Conservation (phyloP, 495 filamentous ascomycete species). For the Podospora didyma region DNA sequence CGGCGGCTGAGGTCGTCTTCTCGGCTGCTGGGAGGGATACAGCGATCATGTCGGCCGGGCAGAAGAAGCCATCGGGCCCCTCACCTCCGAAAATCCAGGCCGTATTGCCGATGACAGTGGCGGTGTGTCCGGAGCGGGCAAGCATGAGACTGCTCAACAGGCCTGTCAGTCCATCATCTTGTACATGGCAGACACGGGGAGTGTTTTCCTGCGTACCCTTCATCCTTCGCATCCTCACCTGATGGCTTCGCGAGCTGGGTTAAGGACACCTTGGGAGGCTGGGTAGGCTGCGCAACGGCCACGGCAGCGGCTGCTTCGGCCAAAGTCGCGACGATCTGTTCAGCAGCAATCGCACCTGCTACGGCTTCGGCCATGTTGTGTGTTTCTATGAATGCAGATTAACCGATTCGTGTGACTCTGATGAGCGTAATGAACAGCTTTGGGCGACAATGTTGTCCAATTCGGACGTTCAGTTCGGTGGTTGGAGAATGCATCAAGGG, state of each 20-base stretch:
- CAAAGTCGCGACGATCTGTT: constrained; percentile 40
- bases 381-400: not conserved
- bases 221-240: constrained; percentile 8
- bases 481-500: too few relatives aligned
- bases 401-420: too few relatives aligned
- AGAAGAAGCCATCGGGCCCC: constrained; percentile 32
- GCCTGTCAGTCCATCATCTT: not conserved
- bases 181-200: too few relatives aligned
- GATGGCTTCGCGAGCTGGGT: constrained; percentile 33
- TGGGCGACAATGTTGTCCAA: not conserved
- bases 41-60: constrained; percentile 43
- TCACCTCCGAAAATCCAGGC: constrained; percentile 52
- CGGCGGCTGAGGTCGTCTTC: not conserved
- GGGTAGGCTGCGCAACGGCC: constrained; percentile 36
- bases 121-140: constrained; percentile 41
- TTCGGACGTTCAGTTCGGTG: too few relatives aligned
- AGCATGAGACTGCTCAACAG: constrained; percentile 28
- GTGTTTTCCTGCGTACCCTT: too few relatives aligned
- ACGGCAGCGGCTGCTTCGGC: constrained; percentile 35
- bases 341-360: constrained; percentile 37
- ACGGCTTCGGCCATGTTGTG: constrained; percentile 34
- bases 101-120: constrained; percentile 43
- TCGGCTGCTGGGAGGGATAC: constrained; percentile 36
- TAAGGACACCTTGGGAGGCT: constrained; percentile 40
- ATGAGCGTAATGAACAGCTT: not conserved